Evolutionary conservation across 352 stramenopile species (phyloP).

Genomic region (Globisporangium cederbergense): DNA sequence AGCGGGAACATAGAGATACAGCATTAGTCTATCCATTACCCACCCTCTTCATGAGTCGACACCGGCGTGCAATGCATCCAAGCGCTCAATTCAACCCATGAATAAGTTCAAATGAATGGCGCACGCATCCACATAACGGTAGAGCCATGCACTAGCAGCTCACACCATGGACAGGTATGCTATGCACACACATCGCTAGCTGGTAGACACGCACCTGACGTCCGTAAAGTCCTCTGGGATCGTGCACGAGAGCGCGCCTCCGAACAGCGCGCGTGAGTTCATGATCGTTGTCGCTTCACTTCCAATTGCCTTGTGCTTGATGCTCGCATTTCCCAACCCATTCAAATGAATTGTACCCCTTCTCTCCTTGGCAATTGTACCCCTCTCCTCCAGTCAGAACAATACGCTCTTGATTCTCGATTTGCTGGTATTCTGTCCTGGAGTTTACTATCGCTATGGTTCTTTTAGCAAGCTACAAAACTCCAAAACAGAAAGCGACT

Average conservation of each 20-base stretch:
- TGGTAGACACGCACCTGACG: slow-evolving; percentile 46
- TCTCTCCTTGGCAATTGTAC: too few species aligned
- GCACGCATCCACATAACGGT: not conserved
- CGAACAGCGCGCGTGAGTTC: slow-evolving; percentile 39
- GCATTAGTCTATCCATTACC: not conserved
- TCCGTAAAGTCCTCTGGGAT: slow-evolving; percentile 74
- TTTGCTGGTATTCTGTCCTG: not conserved
- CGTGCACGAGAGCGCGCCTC: slow-evolving; percentile 66
- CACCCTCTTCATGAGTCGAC: too few species aligned
- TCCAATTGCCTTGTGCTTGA: not conserved
- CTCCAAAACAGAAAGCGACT: not conserved
- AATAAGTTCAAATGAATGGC: not conserved
- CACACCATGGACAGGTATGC: not conserved
- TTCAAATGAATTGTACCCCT: too few species aligned
- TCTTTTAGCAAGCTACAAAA: not conserved
- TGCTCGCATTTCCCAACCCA: too few species aligned
- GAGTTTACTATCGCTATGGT: not conserved
- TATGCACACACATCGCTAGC: not conserved
- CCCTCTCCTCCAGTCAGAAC: too few species aligned
- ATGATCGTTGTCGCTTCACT: slow-evolving; percentile 7
- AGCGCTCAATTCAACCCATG: slow-evolving; percentile 5
- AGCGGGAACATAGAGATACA: not conserved
- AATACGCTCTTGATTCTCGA: not conserved
- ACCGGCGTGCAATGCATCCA: not conserved
- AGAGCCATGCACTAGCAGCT: not conserved